Base-by-base conservation (phyloP, 495 filamentous ascomycete species). In the Penicillium cataractarum region DNA sequence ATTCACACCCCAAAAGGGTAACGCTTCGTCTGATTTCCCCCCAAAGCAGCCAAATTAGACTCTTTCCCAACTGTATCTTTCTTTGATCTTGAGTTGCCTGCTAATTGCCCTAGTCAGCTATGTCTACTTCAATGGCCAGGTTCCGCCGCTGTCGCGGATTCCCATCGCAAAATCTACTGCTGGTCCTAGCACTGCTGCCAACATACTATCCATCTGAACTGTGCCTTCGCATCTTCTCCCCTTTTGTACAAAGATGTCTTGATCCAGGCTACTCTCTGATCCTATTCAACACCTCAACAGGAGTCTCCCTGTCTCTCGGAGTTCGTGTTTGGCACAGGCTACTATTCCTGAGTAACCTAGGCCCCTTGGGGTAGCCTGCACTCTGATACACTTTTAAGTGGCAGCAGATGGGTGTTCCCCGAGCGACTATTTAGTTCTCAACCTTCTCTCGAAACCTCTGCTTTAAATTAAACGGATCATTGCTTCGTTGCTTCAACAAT, bases 101-200 rank as follows among this genome's bases (percentile, higher is more conserved):
- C 26, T 27, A 27, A 55, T 55, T 51, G 24, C 29, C 3, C 27
- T 15, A 22, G 29, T 27, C 37, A 42, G 24, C 15, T 10, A 40
- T 31, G 29, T 27, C 44, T 64, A 53, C 40, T 51, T 55, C 57
- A 59, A 29, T 59, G 56, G 62, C 26, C 54, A 56, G 31, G 54
- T 56, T 39, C 37, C 26, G 21, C 54, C 19, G 37, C 37, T 40
- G 54, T 56, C 54, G 54, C 29, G 26, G 13, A 52, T 52, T 52
- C 49, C 9, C 35, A 56, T 24, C 21, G n/a, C 33, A n/a, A n/a
- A 29, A 21, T 12, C 51, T 37, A 21, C 31, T 19, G n/a, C 51
- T 54, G 54, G 19, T 8, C 54, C 22, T 56, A 42, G 54, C 33
- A 42, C n/a, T 42, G 26, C 12, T 29, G 54, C 54, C 54, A 42